phyloP scores from a whole-genome alignment of 2,329 filamentous ascomycete genomes.

The Ophiostoma montium region DNA sequence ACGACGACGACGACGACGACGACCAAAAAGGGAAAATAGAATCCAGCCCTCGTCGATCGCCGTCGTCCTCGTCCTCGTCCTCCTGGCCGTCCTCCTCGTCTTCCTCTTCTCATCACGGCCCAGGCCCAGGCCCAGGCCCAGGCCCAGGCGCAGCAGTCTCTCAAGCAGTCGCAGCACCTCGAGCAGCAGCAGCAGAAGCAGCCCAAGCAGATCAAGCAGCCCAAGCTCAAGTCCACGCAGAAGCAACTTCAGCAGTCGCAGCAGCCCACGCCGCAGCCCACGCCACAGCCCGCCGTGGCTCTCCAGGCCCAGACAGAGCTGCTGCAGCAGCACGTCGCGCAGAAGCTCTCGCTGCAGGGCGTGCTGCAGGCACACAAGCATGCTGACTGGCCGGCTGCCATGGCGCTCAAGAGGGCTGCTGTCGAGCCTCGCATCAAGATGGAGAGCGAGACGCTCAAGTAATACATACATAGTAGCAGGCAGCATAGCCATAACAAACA shows the following conservation, averaged over 20 bases:
- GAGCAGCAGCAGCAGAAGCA: too few relatives aligned
- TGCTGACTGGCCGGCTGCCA: too few relatives aligned
- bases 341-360: too few relatives aligned
- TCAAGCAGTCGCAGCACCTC: background rate
- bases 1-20: constrained; percentile 3
- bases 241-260: too few relatives aligned
- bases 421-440: background rate
- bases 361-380: too few relatives aligned
- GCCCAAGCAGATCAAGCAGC: too few relatives aligned
- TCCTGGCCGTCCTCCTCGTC: too few relatives aligned
- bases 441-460: background rate
- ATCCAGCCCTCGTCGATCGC: background rate
- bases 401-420: background rate
- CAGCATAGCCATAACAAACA: background rate
- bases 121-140: background rate
- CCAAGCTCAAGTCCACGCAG: too few relatives aligned
- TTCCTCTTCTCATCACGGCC: background rate
- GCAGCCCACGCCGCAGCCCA: background rate
- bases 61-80: too few relatives aligned
- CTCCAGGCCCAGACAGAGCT: background rate
- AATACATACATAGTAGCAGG: too few relatives aligned
- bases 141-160: background rate
- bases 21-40: constrained; percentile 11
- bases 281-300: background rate
- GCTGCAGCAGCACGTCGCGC: background rate